Evolutionary conservation across 2,329 filamentous ascomycete genomes (phyloP), one percentile per base, ranked within the genome.

Genomic region (Grosmannia serpens): DNA sequence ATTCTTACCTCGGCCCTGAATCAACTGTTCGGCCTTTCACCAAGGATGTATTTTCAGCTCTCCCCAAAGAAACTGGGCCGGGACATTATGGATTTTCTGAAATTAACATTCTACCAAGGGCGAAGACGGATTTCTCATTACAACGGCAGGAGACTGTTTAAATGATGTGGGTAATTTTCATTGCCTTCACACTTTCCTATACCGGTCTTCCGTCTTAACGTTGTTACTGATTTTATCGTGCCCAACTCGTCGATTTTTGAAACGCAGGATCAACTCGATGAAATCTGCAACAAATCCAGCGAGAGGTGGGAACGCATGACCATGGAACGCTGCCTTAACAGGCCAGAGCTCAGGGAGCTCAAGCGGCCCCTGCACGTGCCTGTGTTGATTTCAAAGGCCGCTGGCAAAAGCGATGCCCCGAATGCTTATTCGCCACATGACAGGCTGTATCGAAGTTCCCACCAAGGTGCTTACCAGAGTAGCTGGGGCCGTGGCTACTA

Each of bases 61-160:
- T 24, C 4, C 22, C 47, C 10, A 26, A 11, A n/a, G 24, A 4
- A 17, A 20, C 24, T 41, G 9, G 1, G 26, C 26, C 53, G 46
- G 53, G 56, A 55, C 31, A 61, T 62, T 50, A 61, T 53, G 35
- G 10, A 15, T 38, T 8, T n/a, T 15, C 41, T 44, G 9, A 2
- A 15, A 38, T n/a, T 49, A 41, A 50, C 26, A 31, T 33, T 31
- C 27, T 64, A 3, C 53, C 61, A 83, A 83, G 80, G 81, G 81
- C 64, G 80, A 83, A 70, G 81, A 84, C 68, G 81, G 81, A 2
- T 84, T 78, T 64, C 73, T 84, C 60, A 83, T 84, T 15, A 24
- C 35, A 6, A 54, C 53, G n/a, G 35, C 24, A 15, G 53, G 53
- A 11, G 35, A 17, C 4, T 54, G 38, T 54, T 68, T 84, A 63